Percentiles rank a stretch among this genome's conserved stretches.
Conservation (phyloP, 2,329 filamentous ascomycete genomes). For the Aspergillus terreus region DNA sequence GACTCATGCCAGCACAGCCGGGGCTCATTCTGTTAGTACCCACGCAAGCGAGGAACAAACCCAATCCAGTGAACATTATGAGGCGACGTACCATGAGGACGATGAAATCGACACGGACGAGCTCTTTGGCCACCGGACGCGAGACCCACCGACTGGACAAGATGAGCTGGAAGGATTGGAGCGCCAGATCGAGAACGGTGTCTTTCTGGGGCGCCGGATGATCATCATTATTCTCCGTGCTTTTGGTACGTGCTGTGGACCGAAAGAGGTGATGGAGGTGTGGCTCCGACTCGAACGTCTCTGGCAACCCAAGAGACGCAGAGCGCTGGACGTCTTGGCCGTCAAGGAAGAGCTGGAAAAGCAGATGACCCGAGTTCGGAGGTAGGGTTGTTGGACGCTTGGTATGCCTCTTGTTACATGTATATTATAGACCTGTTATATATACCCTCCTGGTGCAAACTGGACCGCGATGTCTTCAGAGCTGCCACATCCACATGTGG, state of each 20-base stretch:
- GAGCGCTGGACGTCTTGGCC: conserved; percentile 31
- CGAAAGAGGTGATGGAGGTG: conserved; percentile 33
- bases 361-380: conserved; percentile 25
- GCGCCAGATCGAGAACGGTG: conserved; percentile 34
- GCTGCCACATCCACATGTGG: neutral
- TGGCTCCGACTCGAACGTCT: conserved; percentile 39
- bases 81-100: conserved; percentile 2
- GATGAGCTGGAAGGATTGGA: conserved; percentile 21
- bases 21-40: conserved; percentile 3
- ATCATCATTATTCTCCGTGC: conserved; percentile 37
- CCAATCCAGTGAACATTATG: conserved; percentile 6
- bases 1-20: conserved; percentile 3
- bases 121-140: conserved; percentile 7
- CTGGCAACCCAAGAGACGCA: conserved; percentile 37
- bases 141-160: conserved; percentile 2
- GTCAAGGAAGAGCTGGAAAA: conserved; percentile 36
- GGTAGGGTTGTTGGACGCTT: neutral
- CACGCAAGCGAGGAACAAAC: conserved; percentile 6
- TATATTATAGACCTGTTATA: conserved; percentile 27
- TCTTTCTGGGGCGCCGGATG: conserved; percentile 41
- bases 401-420: conserved; percentile 14
- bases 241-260: conserved; percentile 36
- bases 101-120: conserved; percentile 12
- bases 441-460: conserved; percentile 15
- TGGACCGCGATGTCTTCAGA: conserved; percentile 4